A percentile compares a stretch with the other conserved stretches of the same genome.
Evolutionary conservation across 345 rosid species (phyloP).

Genomic region (Dipteronia sinensis): DNA sequence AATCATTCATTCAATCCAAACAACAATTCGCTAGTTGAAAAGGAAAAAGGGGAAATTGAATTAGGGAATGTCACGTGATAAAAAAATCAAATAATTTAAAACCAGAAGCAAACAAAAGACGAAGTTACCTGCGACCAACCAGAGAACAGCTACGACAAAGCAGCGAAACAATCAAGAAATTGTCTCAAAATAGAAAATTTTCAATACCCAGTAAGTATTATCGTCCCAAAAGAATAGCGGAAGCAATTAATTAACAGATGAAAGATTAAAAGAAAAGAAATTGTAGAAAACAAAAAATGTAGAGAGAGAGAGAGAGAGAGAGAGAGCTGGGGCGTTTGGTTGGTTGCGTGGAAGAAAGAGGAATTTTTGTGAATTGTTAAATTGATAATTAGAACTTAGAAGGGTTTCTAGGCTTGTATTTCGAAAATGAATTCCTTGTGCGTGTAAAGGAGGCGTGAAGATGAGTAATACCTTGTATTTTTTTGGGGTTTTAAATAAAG

Average conservation of each 20-base stretch:
- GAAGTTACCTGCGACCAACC: constrained; percentile 23
- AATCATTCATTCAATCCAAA: not conserved
- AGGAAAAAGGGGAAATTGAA: not conserved
- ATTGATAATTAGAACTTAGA: not conserved
- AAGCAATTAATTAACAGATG: not conserved
- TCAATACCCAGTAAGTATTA: not conserved
- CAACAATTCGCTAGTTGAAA: not conserved
- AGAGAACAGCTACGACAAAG: not conserved
- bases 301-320: not conserved
- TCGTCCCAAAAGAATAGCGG: not conserved
- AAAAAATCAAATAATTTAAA: not conserved
- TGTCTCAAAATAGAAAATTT: not conserved
- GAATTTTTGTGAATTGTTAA: constrained; percentile 17
- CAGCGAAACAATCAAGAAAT: not conserved
- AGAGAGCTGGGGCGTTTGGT: constrained; percentile 7
- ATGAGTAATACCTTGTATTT: constrained; percentile 17
- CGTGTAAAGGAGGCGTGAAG: constrained; percentile 20
- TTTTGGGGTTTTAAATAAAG: not conserved
- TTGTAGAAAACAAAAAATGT: not conserved
- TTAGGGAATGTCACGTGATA: not conserved
- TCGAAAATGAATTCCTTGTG: not conserved
- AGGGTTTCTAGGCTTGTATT: not conserved
- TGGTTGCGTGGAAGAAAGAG: constrained; percentile 26
- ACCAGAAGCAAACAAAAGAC: constrained; percentile 3
- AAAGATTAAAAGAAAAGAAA: not conserved